Base-by-base conservation (phyloP, 805 yeast species). In the Candida sithepensis region DNA sequence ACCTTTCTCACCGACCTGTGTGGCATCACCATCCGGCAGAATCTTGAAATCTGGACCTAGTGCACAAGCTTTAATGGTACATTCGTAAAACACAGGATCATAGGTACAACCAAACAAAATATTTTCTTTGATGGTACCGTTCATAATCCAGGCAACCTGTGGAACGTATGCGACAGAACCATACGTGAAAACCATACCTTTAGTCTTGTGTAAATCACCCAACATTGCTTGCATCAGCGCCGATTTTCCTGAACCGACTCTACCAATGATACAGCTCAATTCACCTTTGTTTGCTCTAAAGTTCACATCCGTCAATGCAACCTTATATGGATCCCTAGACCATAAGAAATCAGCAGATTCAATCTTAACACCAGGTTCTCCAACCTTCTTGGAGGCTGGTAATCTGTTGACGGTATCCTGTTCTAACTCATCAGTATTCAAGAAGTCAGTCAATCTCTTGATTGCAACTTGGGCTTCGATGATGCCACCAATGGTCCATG, bases 1-100 rank as follows among this genome's bases (percentile, higher is more conserved):
- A 56, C 98, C 98, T 67, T 91, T 88, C 69, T 91, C 98, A 55
- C 98, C 97, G 48, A 91, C 97, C 59, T 85, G 82, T 5, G 98
- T 91, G 45, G 73, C 72, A 64, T 91, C 97, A 46, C 96, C 96
- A 56, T 86, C 83, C 1, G 96, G 88, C 48, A 91, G 74, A 33
- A 83, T 80, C 21, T 77, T 77, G 55, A 91, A 73, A 68, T 91
- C 98, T 26, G 81, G 81, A 20, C 75, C 71, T 57, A 91, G 74
- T 5, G 96, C 96, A 75, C 98, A 91, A 0, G 97, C 96, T 49
- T 80, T 81, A 38, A 91, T 69, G 1, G 95, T 91, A 54, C 76
- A 75, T 24, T 85, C 81, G 66, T 91, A 91, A 58, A 89, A 89
- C 7, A 73, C 82, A 16, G 87, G 79, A 61, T 91, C 96, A 60